Percentiles rank a stretch among this genome's conserved stretches.
Evolutionary conservation across 2,329 filamentous ascomycete genomes (phyloP).

Genomic region (Calonectria naviculata): DNA sequence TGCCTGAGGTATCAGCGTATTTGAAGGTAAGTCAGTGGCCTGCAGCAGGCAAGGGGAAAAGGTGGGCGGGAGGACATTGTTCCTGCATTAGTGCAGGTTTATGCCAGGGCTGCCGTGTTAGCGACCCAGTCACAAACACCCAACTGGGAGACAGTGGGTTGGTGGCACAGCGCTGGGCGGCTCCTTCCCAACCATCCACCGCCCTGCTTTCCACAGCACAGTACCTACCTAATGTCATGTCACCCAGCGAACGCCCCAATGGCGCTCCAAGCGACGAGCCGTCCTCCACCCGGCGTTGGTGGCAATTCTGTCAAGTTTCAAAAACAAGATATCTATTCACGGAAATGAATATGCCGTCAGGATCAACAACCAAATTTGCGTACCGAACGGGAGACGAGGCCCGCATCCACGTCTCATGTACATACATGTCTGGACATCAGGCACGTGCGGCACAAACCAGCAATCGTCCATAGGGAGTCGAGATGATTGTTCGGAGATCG

Average conservation of each 20-base stretch:
- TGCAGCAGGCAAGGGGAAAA: constrained; percentile 8
- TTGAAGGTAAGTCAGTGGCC: not conserved
- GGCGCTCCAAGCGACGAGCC: constrained; percentile 1
- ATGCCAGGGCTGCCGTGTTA: constrained; percentile 32
- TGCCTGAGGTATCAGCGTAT: constrained; percentile 6
- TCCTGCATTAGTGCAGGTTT: constrained; percentile 41
- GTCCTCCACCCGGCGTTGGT: not conserved
- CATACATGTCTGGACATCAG: not conserved
- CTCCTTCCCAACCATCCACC: not conserved
- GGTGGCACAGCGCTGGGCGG: constrained; percentile 1
- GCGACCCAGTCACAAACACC: constrained; percentile 10
- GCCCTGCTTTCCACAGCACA: not conserved
- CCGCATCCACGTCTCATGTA: not conserved
- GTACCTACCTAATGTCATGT: not conserved
- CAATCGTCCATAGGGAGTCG: not conserved
- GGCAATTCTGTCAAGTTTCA: not conserved
- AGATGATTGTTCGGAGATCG: constrained; percentile 12
- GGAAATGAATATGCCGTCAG: not conserved
- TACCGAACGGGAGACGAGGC: not conserved
- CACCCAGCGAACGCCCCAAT: not conserved
- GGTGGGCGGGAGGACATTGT: constrained; percentile 33
- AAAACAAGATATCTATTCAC: constrained; percentile 8
- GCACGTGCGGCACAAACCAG: not conserved
- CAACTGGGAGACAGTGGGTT: not conserved
- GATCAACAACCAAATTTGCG: not conserved